Conservation (phyloP, 257 asterid species). For the Solanum megistacrolobum region DNA sequence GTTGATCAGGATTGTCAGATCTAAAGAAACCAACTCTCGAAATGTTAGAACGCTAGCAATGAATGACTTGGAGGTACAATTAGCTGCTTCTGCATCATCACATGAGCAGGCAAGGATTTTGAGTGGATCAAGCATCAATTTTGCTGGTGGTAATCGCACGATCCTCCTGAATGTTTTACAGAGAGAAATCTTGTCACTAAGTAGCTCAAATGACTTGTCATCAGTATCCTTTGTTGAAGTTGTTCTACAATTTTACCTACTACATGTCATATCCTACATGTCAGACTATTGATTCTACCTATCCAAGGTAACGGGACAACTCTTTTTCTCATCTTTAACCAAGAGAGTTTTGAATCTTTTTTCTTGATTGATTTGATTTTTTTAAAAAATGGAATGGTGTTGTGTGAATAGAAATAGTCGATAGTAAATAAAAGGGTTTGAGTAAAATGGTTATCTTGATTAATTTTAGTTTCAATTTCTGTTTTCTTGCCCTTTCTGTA, state of each 20-base stretch:
- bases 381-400: no score
- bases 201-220: constrained; percentile 59
- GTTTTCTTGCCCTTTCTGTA: no score
- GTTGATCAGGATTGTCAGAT: constrained; percentile 76
- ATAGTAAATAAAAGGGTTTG: no score
- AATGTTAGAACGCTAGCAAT: constrained; percentile 72
- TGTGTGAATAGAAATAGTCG: no score
- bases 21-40: constrained; percentile 70
- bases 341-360: no score
- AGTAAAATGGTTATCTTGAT: no score
- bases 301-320: no score
- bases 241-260: constrained; percentile 73
- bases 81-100: constrained; percentile 91
- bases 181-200: constrained; percentile 65
- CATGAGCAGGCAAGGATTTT: constrained; percentile 80
- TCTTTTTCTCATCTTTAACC: no score
- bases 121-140: constrained; percentile 85
- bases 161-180: constrained; percentile 85
- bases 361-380: no score
- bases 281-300: no score
- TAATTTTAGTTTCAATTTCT: no score
- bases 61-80: constrained; percentile 84
- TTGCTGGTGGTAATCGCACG: constrained; percentile 92
- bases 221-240: constrained; percentile 83
- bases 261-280: constrained; percentile 34